Conservation (phyloP, 371 early-diverging fungal genomes). For the Thermomucor indicae-seudaticae region DNA sequence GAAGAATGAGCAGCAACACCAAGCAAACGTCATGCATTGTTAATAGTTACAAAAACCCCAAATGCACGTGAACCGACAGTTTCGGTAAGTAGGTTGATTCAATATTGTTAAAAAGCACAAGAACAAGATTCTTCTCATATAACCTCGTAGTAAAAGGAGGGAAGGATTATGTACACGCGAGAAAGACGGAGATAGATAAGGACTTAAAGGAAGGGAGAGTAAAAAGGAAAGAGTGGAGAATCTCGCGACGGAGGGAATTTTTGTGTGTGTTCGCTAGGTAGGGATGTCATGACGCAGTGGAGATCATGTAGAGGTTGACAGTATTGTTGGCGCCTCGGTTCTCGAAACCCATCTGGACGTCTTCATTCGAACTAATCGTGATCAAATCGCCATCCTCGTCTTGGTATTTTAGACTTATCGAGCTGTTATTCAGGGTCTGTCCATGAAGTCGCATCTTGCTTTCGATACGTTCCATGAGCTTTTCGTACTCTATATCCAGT, state of each 20-base stretch:
- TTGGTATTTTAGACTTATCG: slow-evolving; percentile 75
- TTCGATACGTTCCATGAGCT: slow-evolving; percentile 76
- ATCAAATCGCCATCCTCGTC: slow-evolving; percentile 93
- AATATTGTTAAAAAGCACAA: too few relatives aligned
- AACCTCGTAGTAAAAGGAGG: too few relatives aligned
- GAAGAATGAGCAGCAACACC: too few relatives aligned
- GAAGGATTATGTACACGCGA: too few relatives aligned
- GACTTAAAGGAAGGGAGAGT: too few relatives aligned
- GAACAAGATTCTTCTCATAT: too few relatives aligned
- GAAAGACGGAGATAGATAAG: too few relatives aligned
- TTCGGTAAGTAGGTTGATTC: too few relatives aligned
- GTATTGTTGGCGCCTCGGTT: slow-evolving; percentile 41
- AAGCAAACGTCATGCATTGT: too few relatives aligned
- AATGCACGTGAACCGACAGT: too few relatives aligned
- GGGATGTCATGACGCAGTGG: background rate
- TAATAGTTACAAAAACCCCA: too few relatives aligned
- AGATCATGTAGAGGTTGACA: slow-evolving; percentile 36
- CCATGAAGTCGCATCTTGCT: slow-evolving; percentile 78
- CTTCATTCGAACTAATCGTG: slow-evolving; percentile 80
- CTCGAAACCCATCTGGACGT: slow-evolving; percentile 89
- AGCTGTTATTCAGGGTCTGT: slow-evolving; percentile 15
- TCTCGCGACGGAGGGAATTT: background rate
- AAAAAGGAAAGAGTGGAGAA: background rate
- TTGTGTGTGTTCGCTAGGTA: background rate
- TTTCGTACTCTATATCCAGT: slow-evolving; percentile 61